phyloP scores from a whole-genome alignment of 306 rosid genomes.

The Vicia sativa region DNA sequence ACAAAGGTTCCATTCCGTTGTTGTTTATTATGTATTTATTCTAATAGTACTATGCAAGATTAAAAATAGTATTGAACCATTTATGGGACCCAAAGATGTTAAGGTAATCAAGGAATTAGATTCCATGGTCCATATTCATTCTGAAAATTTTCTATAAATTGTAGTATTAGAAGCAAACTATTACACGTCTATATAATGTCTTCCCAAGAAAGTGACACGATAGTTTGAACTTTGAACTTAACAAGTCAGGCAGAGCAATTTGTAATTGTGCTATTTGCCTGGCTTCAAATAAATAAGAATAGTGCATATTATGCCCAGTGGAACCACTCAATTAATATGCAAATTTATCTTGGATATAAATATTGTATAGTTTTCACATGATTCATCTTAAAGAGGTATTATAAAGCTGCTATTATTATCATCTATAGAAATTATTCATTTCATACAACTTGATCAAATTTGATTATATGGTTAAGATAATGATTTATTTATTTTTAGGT shows the following conservation, averaged over 20 bases:
- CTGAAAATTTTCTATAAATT: slow-evolving; percentile 15
- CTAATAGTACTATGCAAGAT: slow-evolving; percentile 26
- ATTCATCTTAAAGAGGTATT: too few relatives aligned
- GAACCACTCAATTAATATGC: slow-evolving; percentile 35
- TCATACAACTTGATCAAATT: too few relatives aligned
- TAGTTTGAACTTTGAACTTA: slow-evolving; percentile 40
- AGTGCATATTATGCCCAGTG: slow-evolving; percentile 36
- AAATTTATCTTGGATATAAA: not conserved
- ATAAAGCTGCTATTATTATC: too few relatives aligned
- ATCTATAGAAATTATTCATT: too few relatives aligned
- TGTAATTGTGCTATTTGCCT: slow-evolving; percentile 35
- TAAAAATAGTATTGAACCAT: slow-evolving; percentile 35
- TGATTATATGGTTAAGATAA: not conserved
- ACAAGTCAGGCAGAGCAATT: slow-evolving; percentile 36
- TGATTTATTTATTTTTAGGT: not conserved
- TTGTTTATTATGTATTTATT: slow-evolving; percentile 43
- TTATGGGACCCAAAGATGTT: slow-evolving; percentile 36
- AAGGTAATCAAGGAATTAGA: slow-evolving; percentile 46
- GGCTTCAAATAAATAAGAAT: slow-evolving; percentile 39
- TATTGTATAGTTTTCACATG: too few relatives aligned
- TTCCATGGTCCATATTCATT: slow-evolving; percentile 40
- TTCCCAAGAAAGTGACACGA: slow-evolving; percentile 31
- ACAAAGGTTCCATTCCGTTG: slow-evolving; percentile 26
- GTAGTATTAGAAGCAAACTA: slow-evolving; percentile 39
- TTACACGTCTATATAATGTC: slow-evolving; percentile 33